Conservation (phyloP, 2,329 filamentous ascomycete species). For the Ascochyta koolunga region DNA sequence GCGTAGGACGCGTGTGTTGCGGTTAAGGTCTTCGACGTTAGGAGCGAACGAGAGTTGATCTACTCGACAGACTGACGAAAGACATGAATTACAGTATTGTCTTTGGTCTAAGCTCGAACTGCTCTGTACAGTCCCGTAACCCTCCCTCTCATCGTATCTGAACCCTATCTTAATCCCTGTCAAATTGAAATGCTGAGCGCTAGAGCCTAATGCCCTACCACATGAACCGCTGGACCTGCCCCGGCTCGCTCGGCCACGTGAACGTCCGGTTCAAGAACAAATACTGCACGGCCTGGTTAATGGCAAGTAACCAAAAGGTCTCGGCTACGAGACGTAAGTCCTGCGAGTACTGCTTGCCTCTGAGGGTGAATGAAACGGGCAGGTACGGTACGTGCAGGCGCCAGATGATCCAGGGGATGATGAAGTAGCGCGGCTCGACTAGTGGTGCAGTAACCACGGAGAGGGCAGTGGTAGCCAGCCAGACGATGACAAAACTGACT, state of each 20-base stretch:
- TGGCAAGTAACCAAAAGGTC: conserved; percentile 69
- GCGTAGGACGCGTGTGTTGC: no score
- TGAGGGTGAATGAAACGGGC: conserved; percentile 31
- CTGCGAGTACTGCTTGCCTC: conserved; percentile 24
- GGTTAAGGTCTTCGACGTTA: no score
- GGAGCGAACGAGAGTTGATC: no score
- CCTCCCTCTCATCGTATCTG: no score
- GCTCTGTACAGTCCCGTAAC: no score
- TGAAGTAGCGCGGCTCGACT: conserved; percentile 95
- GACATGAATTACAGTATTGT: no score
- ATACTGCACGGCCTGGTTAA: conserved; percentile 72
- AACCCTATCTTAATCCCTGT: no score
- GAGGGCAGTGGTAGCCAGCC: conserved; percentile 73
- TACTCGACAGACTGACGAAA: no score
- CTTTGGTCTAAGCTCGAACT: no score
- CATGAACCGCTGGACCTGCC: conserved; percentile 76
- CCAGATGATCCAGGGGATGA: conserved; percentile 94
- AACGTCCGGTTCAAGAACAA: conserved; percentile 74
- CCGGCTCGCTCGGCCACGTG: conserved; percentile 67
- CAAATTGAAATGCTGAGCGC: no score
- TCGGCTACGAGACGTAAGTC: conserved; percentile 63
- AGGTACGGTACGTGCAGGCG: conserved; percentile 72
- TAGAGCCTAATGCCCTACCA: conserved; percentile 48
- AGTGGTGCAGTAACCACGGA: conserved; percentile 87
- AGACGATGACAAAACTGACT: conserved; percentile 61